These are phyloP conservation scores for Colletotrichum sp. DNA, from an alignment of 2,329 filamentous ascomycete species.

Conservation along the genomic window DNA sequence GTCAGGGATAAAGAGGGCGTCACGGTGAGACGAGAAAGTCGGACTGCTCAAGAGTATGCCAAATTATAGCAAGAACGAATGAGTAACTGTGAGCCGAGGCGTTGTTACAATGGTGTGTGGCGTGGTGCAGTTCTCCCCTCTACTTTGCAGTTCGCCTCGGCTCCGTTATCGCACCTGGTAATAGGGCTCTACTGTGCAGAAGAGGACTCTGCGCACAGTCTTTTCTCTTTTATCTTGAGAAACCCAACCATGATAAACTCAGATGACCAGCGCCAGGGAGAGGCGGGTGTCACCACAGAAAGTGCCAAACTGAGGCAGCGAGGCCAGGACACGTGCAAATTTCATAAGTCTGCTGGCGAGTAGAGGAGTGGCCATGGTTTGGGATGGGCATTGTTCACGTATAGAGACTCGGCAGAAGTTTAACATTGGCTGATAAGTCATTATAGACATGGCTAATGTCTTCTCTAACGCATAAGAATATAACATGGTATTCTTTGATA, in stretches of 20 bases:
- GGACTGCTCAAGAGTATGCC: not conserved
- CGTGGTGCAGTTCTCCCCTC: not conserved
- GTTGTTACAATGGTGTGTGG: not conserved
- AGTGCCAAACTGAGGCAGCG: not conserved
- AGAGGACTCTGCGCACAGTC: not conserved
- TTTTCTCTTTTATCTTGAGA: not conserved
- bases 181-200: not conserved
- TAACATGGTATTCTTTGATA: not conserved
- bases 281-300: not conserved
- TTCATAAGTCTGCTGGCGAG: not conserved
- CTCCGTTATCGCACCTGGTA: not conserved
- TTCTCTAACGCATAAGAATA: not conserved
- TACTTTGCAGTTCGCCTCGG: not conserved
- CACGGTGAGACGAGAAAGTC: not conserved
- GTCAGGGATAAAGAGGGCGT: not conserved
- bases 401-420: not conserved
- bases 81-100: not conserved
- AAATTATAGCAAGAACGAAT: not conserved
- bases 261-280: not conserved
- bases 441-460: not conserved
- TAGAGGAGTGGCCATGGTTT: not conserved
- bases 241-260: not conserved
- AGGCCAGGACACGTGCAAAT: not conserved
- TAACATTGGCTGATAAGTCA: not conserved
- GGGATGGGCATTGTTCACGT: not conserved